Evolutionary conservation across 179 eudicot genomes (phyloP), one percentile per base, ranked within the genome.

Genomic region (Silene coronaria): DNA sequence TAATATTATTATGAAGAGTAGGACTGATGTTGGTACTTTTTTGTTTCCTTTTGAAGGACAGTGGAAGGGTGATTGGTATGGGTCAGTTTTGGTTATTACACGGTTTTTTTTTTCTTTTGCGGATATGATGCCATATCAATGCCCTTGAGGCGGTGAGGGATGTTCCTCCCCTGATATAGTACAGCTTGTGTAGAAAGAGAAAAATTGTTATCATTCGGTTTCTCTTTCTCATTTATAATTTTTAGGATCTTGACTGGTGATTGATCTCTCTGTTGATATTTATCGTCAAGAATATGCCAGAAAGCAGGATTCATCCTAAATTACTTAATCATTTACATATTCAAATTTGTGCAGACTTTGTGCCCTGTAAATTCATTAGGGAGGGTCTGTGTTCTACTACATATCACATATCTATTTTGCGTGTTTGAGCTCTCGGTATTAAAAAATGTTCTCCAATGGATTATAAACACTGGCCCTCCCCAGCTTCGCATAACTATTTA

Each of bases 401-500:
- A 67, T 24, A 8, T 10, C 22, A 67, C 11, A 17, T 24, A 34
- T 69, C 45, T 45, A 4, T 22, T 8, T 24, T 22, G 16, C 67
- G n/a, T 42, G 53, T n/a, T 51, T 38, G 63, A 46, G 34, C 5
- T 67, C 3, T 76, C 14, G 36, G 9, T 57, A 55, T 26, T 48
- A 66, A 75, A 21, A 21, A 13, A 75, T 17, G 60, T 65, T 62
- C 27, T 14, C 69, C 46, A 66, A 32, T 26, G 34, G 24, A n/a
- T 65, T 42, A 34, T 34, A 36, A 67, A 5, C 0, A 67, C 55
- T 10, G 12, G n/a, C 57, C 17, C 13, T 36, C 57, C 30, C 26
- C 6, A 68, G 45, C 73, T 23, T 21, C 10, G 12, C 48, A 51
- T 70, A 38, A 70, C 12, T 24, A 68, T 68, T 6, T 74, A 14